Percentiles rank a stretch among this genome's conserved stretches.
Evolutionary conservation across 306 rosid genomes (phyloP).

Genomic region (Prunus kanzakura): DNA sequence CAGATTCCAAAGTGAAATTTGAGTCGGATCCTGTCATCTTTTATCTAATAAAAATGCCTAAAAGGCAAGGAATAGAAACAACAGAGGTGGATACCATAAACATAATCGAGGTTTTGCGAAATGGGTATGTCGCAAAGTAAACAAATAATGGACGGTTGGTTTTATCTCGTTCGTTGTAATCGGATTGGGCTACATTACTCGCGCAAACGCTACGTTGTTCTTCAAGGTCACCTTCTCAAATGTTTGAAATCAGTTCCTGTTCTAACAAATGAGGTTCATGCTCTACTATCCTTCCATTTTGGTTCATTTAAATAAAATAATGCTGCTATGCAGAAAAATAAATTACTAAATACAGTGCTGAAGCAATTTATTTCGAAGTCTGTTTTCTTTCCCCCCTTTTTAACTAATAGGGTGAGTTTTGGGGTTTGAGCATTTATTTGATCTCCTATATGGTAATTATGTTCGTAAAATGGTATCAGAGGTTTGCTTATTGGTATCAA

Average conservation of each 20-base stretch:
- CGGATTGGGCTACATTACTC: no score
- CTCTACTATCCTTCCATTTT: neutral
- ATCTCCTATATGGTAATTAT: neutral
- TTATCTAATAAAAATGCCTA: no score
- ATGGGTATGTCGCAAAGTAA: no score
- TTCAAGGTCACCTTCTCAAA: slow-evolving; percentile 22
- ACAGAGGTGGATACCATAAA: neutral
- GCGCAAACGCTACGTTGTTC: slow-evolving; percentile 66
- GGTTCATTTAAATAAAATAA: neutral
- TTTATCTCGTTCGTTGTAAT: no score
- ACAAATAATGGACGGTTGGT: no score
- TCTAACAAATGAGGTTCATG: slow-evolving; percentile 35
- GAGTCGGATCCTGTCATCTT: no score
- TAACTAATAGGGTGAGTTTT: neutral
- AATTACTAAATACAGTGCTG: neutral
- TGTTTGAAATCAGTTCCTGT: slow-evolving; percentile 31
- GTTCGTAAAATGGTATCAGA: neutral
- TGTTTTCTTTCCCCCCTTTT: neutral
- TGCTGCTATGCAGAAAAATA: neutral
- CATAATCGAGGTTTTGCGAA: neutral
- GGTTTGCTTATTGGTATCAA: neutral
- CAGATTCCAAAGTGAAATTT: no score
- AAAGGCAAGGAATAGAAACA: no score
- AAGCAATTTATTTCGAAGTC: neutral
- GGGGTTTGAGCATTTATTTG: neutral